Conservation (phyloP, 345 rosid genomes). For the Salix viminalis region DNA sequence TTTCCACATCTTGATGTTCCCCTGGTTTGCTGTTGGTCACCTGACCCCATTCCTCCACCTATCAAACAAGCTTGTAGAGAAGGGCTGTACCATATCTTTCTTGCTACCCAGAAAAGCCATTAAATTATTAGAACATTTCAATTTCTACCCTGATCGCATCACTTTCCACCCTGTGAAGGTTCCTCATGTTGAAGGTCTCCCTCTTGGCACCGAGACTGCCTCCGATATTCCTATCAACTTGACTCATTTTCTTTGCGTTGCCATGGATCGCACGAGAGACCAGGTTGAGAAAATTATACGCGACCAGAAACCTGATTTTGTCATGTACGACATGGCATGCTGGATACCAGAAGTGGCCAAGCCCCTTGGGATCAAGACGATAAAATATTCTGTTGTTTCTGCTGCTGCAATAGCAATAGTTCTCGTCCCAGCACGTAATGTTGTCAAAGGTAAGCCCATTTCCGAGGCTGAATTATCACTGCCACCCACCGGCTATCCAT, state of each 20-base stretch:
- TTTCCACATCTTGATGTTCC: conserved; percentile 49
- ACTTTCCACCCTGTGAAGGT: conserved; percentile 32
- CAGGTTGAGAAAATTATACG: conserved; percentile 43
- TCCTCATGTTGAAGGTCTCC: conserved; percentile 56
- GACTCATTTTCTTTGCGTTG: conserved; percentile 41
- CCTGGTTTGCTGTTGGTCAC: conserved; percentile 61
- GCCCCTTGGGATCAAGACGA: conserved; percentile 48
- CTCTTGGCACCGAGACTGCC: conserved; percentile 61
- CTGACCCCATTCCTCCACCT: conserved; percentile 58
- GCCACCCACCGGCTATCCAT: conserved; percentile 62
- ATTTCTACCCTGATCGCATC: conserved; percentile 37
- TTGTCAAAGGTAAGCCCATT: conserved; percentile 25
- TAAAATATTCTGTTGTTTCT: conserved; percentile 41
- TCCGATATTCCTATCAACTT: conserved; percentile 54
- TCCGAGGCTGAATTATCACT: conserved; percentile 42
- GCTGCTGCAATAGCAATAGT: conserved; percentile 55
- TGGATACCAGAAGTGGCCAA: conserved; percentile 58
- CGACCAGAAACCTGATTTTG: conserved; percentile 36
- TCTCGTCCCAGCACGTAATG: conserved; percentile 55
- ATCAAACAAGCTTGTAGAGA: conserved; percentile 48
- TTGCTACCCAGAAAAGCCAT: conserved; percentile 43
- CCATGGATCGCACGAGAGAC: conserved; percentile 55
- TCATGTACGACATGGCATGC: conserved; percentile 48
- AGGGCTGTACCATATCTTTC: conserved; percentile 45
- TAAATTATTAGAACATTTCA: conserved; percentile 29